Evolutionary conservation across 345 rosid species (phyloP).

Genomic region (Salix caprea): DNA sequence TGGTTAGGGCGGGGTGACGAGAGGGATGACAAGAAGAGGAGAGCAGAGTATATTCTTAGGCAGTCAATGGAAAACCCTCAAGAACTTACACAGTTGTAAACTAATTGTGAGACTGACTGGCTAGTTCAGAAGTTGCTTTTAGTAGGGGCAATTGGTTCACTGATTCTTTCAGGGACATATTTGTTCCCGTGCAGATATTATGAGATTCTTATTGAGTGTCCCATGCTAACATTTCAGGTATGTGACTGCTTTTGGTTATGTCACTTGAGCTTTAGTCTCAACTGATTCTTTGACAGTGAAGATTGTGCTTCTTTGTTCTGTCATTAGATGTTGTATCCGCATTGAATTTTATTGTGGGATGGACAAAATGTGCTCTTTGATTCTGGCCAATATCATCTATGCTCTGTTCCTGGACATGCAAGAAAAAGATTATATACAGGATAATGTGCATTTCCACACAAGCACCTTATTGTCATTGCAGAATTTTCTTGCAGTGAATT

Average conservation of each 20-base stretch:
- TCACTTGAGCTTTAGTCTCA: constrained; percentile 16
- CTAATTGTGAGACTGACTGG: constrained; percentile 9
- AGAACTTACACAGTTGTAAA: constrained; percentile 82
- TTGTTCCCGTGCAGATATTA: constrained; percentile 11
- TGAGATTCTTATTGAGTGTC: constrained; percentile 6
- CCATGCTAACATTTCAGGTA: constrained; percentile 31
- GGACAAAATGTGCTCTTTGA: constrained; percentile 9
- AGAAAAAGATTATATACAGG: not conserved
- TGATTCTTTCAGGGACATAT: not conserved
- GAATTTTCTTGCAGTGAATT: not conserved
- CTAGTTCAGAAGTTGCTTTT: constrained; percentile 20
- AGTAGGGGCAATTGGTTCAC: constrained; percentile 14
- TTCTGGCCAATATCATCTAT: not conserved
- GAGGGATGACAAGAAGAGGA: constrained; percentile 92
- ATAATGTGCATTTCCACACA: not conserved
- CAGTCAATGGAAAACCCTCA: constrained; percentile 84
- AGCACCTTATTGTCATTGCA: not conserved
- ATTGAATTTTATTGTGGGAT: not conserved
- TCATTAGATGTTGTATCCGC: constrained; percentile 16
- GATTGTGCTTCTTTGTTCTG: constrained; percentile 7
- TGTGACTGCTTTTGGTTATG: constrained; percentile 20
- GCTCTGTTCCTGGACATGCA: not conserved
- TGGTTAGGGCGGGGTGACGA: constrained; percentile 64
- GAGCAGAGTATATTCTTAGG: constrained; percentile 82
- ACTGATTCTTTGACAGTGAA: constrained; percentile 22